Evolutionary conservation across 306 rosid species (phyloP).

Genomic region (Senna siamea): DNA sequence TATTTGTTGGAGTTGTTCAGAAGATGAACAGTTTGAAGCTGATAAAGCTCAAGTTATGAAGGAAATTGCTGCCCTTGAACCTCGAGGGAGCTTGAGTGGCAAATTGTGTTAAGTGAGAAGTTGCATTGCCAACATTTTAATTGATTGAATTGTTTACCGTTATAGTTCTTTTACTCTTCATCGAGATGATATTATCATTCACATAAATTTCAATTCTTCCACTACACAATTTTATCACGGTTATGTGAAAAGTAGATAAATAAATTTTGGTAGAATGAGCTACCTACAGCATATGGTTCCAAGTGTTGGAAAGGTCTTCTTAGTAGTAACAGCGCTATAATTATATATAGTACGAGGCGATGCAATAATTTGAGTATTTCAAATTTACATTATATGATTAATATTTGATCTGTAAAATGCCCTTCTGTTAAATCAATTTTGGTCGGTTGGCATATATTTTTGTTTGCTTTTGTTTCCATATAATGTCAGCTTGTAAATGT

Average conservation of each 20-base stretch:
- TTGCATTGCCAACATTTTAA: slow-evolving; percentile 22
- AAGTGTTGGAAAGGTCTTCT: slow-evolving; percentile 16
- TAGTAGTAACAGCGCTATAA: not conserved
- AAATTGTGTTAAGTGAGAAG: slow-evolving; percentile 18
- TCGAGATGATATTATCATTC: slow-evolving; percentile 22
- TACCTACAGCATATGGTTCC: slow-evolving; percentile 21
- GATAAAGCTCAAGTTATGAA: slow-evolving; percentile 90
- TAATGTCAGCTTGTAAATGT: not conserved
- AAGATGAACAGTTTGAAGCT: slow-evolving; percentile 91
- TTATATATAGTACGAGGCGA: slow-evolving; percentile 9
- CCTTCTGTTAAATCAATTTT: not conserved
- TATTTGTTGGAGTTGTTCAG: slow-evolving; percentile 50
- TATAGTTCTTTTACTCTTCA: slow-evolving; percentile 33
- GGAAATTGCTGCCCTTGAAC: slow-evolving; percentile 84
- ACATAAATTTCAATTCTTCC: slow-evolving; percentile 19
- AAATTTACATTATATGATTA: not conserved
- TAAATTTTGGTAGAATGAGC: slow-evolving; percentile 47
- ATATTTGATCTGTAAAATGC: not conserved
- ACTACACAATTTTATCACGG: slow-evolving; percentile 35
- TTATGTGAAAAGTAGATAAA: slow-evolving; percentile 53
- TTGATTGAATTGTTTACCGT: slow-evolving; percentile 29
- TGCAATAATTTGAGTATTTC: slow-evolving; percentile 7
- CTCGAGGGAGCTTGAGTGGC: slow-evolving; percentile 45
- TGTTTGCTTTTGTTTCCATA: not conserved
- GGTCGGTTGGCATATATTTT: not conserved